These are phyloP conservation scores for Neurospora sp. DNA, from an alignment of 495 filamentous ascomycete species.

Conservation along the genomic window DNA sequence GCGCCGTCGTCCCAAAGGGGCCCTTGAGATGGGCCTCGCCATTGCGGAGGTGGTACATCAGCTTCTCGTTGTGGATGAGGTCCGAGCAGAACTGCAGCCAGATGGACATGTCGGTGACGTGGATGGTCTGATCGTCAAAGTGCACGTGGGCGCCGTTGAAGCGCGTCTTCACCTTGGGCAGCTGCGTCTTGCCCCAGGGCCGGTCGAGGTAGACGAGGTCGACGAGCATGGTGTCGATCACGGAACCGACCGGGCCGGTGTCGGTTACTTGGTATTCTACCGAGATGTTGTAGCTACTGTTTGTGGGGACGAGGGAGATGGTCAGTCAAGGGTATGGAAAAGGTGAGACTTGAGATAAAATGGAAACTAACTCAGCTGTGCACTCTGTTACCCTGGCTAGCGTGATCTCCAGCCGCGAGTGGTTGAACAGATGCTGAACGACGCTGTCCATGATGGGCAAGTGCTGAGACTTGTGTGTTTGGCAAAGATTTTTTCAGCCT, in stretches of 20 bases:
- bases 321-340: background rate
- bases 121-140: slow-evolving; percentile 18
- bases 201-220: slow-evolving; percentile 10
- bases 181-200: slow-evolving; percentile 17
- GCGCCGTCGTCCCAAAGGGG: background rate
- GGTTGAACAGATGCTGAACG: slow-evolving; percentile 9
- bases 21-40: slow-evolving; percentile 4
- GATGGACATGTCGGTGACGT: slow-evolving; percentile 13
- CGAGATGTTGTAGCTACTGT: background rate
- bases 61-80: slow-evolving; percentile 4
- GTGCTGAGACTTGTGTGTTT: background rate
- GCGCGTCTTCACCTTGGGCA: slow-evolving; percentile 17
- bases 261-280: slow-evolving; percentile 8
- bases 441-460: slow-evolving; percentile 11
- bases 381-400: slow-evolving; percentile 13
- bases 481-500: background rate
- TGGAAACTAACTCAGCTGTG: slow-evolving; percentile 7
- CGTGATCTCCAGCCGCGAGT: slow-evolving; percentile 12
- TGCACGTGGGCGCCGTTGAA: slow-evolving; percentile 12
- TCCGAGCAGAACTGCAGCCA: slow-evolving; percentile 15
- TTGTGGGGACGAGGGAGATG: background rate
- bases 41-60: slow-evolving; percentile 16
- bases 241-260: slow-evolving; percentile 18
- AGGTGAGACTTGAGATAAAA: slow-evolving; percentile 8
- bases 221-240: slow-evolving; percentile 18